These are phyloP conservation scores for Amaranthus hypochondriacus DNA, from an alignment of 148 eudicot species.

Conservation along the genomic window DNA sequence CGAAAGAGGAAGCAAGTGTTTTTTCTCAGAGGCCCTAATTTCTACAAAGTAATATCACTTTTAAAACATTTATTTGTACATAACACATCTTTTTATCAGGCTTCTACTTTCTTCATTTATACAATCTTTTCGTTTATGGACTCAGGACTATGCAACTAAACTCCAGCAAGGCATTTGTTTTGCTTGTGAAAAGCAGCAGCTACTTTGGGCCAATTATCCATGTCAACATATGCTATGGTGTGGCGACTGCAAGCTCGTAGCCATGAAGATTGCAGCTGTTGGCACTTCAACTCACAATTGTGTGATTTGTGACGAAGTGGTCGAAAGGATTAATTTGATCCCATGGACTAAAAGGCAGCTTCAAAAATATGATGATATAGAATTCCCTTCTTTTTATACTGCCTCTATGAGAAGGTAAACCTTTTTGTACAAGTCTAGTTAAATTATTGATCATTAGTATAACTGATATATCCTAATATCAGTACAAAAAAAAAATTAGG, in stretches of 20 bases:
- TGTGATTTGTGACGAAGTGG: constrained; percentile 33
- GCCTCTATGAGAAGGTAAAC: constrained; percentile 24
- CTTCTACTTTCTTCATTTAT: neutral
- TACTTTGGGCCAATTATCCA: constrained; percentile 40
- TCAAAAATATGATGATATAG: constrained; percentile 15
- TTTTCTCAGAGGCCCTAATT: constrained; percentile 27
- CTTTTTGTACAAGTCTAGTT: too few relatives aligned
- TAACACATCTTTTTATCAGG: neutral
- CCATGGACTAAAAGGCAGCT: constrained; percentile 16
- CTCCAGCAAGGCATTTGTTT: constrained; percentile 29
- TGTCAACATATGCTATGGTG: constrained; percentile 40
- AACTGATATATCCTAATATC: too few relatives aligned
- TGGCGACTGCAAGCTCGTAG: constrained; percentile 29
- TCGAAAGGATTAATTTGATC: constrained; percentile 26
- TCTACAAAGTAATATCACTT: constrained; percentile 25
- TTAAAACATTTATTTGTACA: neutral
- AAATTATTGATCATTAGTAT: too few relatives aligned
- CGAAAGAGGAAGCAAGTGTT: constrained; percentile 32
- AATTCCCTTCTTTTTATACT: constrained; percentile 26
- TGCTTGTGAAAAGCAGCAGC: constrained; percentile 27
- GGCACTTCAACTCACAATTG: constrained; percentile 32
- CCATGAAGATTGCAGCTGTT: constrained; percentile 25
- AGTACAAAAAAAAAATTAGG: too few relatives aligned
- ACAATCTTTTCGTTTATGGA: neutral
- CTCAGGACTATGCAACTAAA: constrained; percentile 32